These are phyloP conservation scores for Mycena albidolilacea DNA, from an alignment of 768 basidiomycete species.

Conservation along the genomic window DNA sequence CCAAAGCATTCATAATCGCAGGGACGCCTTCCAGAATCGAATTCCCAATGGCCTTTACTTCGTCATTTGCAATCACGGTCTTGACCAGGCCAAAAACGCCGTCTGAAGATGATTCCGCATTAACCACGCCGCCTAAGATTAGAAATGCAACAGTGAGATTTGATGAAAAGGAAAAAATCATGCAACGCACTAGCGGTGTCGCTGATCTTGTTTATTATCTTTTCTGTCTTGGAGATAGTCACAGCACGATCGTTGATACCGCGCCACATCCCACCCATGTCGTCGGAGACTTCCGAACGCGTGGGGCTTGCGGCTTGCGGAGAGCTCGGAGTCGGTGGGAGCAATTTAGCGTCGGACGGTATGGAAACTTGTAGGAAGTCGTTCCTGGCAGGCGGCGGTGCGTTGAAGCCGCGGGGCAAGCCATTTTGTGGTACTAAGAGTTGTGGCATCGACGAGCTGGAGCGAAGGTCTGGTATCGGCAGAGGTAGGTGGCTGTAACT, in stretches of 20 bases:
- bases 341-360: neutral
- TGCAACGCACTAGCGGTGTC: constrained; percentile 21
- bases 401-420: neutral
- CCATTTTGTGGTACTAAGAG: constrained; percentile 3
- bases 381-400: neutral
- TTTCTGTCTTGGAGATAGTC: constrained; percentile 20
- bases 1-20: constrained; percentile 22
- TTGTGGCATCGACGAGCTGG: constrained; percentile 12
- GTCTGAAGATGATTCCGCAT: constrained; percentile 17
- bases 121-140: neutral
- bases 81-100: constrained; percentile 24
- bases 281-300: neutral
- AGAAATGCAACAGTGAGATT: too few species aligned
- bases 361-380: too few species aligned
- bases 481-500: too few species aligned
- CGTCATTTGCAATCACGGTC: constrained; percentile 6
- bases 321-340: constrained; percentile 25
- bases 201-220: constrained; percentile 23
- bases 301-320: constrained; percentile 6
- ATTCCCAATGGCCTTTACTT: constrained; percentile 16
- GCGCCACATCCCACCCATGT: constrained; percentile 25
- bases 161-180: neutral
- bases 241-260: constrained; percentile 1
- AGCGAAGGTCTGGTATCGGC: constrained; percentile 14
- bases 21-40: constrained; percentile 30